A percentile compares a stretch with the other conserved stretches of the same genome.
Conservation (phyloP, 1,284 basidiomycete species). For the Sparassis latifolia region DNA sequence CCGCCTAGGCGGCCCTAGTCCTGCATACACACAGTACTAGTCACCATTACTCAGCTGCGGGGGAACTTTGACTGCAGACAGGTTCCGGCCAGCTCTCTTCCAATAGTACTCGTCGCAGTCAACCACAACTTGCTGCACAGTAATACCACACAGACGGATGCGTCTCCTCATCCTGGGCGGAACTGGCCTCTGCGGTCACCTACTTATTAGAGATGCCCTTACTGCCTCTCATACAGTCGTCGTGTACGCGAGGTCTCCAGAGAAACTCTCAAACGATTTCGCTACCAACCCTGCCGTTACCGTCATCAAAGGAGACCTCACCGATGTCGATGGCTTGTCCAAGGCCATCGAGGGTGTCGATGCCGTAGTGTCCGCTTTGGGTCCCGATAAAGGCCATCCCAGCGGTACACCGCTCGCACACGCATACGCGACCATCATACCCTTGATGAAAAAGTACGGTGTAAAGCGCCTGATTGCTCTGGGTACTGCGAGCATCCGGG, state of each 20-base stretch:
- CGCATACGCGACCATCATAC: constrained; percentile 48
- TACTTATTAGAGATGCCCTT: constrained; percentile 49
- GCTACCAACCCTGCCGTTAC: constrained; percentile 36
- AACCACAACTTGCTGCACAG: too few species aligned
- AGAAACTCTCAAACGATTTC: constrained; percentile 51
- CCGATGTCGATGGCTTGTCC: constrained; percentile 41
- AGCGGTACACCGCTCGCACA: constrained; percentile 51
- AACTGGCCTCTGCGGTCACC: constrained; percentile 52
- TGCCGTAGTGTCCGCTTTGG: constrained; percentile 59
- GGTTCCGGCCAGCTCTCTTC: too few species aligned
- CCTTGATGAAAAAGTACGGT: constrained; percentile 41
- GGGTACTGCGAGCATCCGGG: constrained; percentile 57
- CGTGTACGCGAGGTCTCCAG: constrained; percentile 53
- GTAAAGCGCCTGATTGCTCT: constrained; percentile 60
- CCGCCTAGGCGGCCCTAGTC: too few species aligned
- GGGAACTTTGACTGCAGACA: too few species aligned
- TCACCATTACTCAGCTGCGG: too few species aligned
- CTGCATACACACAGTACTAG: too few species aligned
- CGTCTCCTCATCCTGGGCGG: constrained; percentile 38
- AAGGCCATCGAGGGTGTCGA: constrained; percentile 50
- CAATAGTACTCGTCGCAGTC: too few species aligned
- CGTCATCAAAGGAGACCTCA: constrained; percentile 49
- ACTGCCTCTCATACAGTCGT: constrained; percentile 39
- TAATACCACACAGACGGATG: constrained; percentile 10
- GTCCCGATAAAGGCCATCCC: constrained; percentile 40